Evolutionary conservation across 2,329 filamentous ascomycete species (phyloP), one percentile per base, ranked within the genome.

Genomic region (Penicillium sp.): DNA sequence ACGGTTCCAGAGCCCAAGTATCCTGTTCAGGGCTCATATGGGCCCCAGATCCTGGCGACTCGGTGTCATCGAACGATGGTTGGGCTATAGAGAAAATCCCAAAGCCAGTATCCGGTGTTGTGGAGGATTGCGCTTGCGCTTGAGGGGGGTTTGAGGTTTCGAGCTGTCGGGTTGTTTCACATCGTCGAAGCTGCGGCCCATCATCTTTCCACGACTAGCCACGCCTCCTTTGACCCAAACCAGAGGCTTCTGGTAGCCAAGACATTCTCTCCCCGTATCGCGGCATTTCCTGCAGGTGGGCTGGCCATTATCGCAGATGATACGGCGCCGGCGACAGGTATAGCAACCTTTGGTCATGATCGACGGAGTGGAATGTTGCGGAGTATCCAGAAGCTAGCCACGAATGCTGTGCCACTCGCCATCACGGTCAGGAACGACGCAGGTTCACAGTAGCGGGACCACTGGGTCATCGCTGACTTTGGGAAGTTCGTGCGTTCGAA

Each of bases 101-200:
- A 24, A 51, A 51, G 6, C 39, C 46, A 6, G 29, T 34, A 34
- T 39, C 42, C 8, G 35, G 8, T 10, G 39, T 34, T 14, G 39
- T n/a, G 6, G 47, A n/a, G 37, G 18, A n/a, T 9, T 39, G 26
- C 8, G 18, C 16, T 9, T 39, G 26, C 8, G 23, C 9, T 18
- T 31, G 9, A 3, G 44, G 20, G 42, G 5, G 31, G 14, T 6
- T 36, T 44, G 38, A 4, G 16, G 8, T 14, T 46, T 53, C 10
- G 42, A 27, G 20, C 52, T 36, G 11, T 35, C 26, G 4, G 42
- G 45, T 32, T 51, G 57, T 49, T 54, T 60, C 32, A 61, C 54
- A 47, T 74, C 72, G 45, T 72, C 68, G 55, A 74, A 77, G 20
- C 71, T 72, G 57, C 72, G 72, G n/a, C 75, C 75, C 72, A 77